Conservation (phyloP, 495 filamentous ascomycete species). For the Aspergillus heteromorphus region DNA sequence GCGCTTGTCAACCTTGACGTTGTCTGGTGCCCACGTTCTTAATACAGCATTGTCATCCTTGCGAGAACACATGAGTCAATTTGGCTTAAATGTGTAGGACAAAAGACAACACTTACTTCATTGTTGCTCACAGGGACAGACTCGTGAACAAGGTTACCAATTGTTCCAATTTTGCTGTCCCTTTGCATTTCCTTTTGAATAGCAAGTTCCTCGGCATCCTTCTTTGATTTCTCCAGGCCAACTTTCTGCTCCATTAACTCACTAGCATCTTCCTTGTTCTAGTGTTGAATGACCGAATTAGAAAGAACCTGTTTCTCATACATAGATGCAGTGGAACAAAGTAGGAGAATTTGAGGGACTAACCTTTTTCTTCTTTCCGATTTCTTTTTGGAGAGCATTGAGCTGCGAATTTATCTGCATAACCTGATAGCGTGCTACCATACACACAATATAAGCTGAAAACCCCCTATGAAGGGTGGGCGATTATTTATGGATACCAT, state of each 20-base stretch:
- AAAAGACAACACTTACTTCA: conserved; percentile 49
- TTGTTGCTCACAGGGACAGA: conserved; percentile 86
- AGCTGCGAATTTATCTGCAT: conserved; percentile 75
- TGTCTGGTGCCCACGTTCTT: conserved; percentile 73
- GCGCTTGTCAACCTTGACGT: conserved; percentile 61
- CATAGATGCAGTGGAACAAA: not conserved
- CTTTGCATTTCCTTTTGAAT: conserved; percentile 67
- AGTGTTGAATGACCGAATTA: not conserved
- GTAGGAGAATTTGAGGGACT: not conserved
- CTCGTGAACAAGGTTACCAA: conserved; percentile 93
- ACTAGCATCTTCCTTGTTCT: conserved; percentile 81
- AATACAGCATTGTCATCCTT: conserved; percentile 76
- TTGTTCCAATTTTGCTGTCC: conserved; percentile 69
- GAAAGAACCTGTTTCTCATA: not conserved
- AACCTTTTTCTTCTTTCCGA: conserved; percentile 89
- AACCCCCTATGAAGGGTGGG: not conserved
- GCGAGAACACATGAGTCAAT: conserved; percentile 55
- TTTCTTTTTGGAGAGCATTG: conserved; percentile 83
- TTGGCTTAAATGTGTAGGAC: conserved; percentile 16
- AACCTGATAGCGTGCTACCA: conserved; percentile 68
- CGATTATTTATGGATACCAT: conserved; percentile 9
- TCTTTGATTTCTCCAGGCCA: conserved; percentile 72
- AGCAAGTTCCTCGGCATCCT: conserved; percentile 66
- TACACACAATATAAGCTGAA: conserved; percentile 3
- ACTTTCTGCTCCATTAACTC: conserved; percentile 70